Conservation (phyloP, 306 rosid species). For the Vigna reflexopilosa region DNA sequence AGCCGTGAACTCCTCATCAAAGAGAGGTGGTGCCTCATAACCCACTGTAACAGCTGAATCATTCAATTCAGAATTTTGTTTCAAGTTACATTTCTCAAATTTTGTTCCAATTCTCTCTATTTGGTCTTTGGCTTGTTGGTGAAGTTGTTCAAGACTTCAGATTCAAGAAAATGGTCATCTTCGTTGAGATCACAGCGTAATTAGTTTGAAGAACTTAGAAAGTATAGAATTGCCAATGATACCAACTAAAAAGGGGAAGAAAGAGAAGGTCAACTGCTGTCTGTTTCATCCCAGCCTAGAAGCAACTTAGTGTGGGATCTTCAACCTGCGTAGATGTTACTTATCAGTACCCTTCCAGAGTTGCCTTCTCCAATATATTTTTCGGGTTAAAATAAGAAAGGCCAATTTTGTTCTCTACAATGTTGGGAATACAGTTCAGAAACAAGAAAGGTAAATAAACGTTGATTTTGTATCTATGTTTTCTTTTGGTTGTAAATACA, state of each 20-base stretch:
- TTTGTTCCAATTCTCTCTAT: not conserved
- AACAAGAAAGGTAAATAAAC: slow-evolving; percentile 6
- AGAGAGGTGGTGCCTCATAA: too few relatives aligned
- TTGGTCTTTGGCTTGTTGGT: not conserved
- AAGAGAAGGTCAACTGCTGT: not conserved
- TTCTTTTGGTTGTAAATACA: not conserved
- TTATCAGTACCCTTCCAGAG: slow-evolving; percentile 63
- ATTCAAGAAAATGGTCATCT: slow-evolving; percentile 25
- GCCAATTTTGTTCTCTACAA: slow-evolving; percentile 1
- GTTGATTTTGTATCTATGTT: not conserved
- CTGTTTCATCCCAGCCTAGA: slow-evolving; percentile 9
- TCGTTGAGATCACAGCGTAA: not conserved
- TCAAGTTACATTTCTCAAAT: not conserved
- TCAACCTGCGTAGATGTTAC: slow-evolving; percentile 47
- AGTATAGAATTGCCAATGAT: not conserved
- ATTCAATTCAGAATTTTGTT: too few relatives aligned
- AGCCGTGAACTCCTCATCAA: too few relatives aligned
- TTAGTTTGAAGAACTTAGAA: slow-evolving; percentile 19
- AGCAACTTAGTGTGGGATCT: slow-evolving; percentile 24
- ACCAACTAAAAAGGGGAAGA: not conserved
- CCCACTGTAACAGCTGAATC: too few relatives aligned
- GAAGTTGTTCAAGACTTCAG: slow-evolving; percentile 27
- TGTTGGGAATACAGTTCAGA: slow-evolving; percentile 4
- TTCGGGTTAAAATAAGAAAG: slow-evolving; percentile 56
- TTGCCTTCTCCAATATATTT: slow-evolving; percentile 67